Evolutionary conservation across 306 rosid species (phyloP).

Genomic region (Dryas drummondii): DNA sequence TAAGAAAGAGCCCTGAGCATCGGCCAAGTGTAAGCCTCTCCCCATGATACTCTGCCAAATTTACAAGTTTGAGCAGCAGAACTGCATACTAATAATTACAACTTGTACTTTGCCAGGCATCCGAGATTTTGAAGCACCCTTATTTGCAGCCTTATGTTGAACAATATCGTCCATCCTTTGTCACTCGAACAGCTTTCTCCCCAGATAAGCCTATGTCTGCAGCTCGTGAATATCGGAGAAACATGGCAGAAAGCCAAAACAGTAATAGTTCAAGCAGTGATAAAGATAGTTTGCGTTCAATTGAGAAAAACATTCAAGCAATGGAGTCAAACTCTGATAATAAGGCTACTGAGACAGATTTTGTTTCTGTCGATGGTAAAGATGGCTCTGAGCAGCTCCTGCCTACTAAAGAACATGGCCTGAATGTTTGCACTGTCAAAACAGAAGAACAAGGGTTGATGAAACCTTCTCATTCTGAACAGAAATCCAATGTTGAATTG

Average conservation of each 20-base stretch:
- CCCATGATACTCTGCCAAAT: slow-evolving; percentile 19
- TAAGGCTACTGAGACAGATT: slow-evolving; percentile 57
- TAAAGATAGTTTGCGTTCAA: slow-evolving; percentile 74
- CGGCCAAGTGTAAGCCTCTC: slow-evolving; percentile 77
- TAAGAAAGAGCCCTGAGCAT: slow-evolving; percentile 93
- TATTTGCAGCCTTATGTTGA: slow-evolving; percentile 90
- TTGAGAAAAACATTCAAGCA: slow-evolving; percentile 55
- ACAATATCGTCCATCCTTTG: slow-evolving; percentile 70
- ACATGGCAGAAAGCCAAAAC: slow-evolving; percentile 87
- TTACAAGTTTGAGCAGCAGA: slow-evolving; percentile 12
- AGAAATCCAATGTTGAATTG: slow-evolving; percentile 48
- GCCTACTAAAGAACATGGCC: slow-evolving; percentile 45
- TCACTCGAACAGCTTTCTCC: slow-evolving; percentile 48
- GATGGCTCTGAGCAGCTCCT: slow-evolving; percentile 53
- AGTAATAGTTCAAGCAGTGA: slow-evolving; percentile 86
- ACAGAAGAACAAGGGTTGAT: slow-evolving; percentile 40
- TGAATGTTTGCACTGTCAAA: slow-evolving; percentile 38
- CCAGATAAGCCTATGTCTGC: slow-evolving; percentile 58
- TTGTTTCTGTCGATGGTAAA: slow-evolving; percentile 59
- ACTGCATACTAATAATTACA: slow-evolving; percentile 22
- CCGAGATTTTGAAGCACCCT: slow-evolving; percentile 91
- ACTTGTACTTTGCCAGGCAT: slow-evolving; percentile 64
- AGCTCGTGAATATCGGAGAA: slow-evolving; percentile 48
- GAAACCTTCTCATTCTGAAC: slow-evolving; percentile 51
- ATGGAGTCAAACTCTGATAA: slow-evolving; percentile 35